These are phyloP conservation scores for Coccomyxa sp. DNA, from an alignment of 139 green algal genomes.

Conservation along the genomic window DNA sequence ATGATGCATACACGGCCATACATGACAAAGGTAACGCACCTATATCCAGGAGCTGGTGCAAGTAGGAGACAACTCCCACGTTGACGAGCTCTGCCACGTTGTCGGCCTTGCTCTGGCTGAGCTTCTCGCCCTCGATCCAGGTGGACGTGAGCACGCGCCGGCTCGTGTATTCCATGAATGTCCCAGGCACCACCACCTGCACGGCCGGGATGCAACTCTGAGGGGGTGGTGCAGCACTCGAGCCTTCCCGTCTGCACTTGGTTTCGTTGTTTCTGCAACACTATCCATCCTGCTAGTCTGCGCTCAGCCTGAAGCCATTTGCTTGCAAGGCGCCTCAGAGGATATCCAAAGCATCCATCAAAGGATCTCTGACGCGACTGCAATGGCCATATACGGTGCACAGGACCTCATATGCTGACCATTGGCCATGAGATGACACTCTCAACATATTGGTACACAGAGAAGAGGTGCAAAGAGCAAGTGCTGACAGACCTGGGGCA, in stretches of 20 bases:
- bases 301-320: too few relatives aligned
- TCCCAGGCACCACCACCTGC: slow-evolving; percentile 91
- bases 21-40: too few relatives aligned
- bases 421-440: neutral
- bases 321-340: too few relatives aligned
- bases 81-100: slow-evolving; percentile 94
- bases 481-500: slow-evolving; percentile 84
- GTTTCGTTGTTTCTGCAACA: too few relatives aligned
- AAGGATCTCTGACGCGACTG: too few relatives aligned
- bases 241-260: too few relatives aligned
- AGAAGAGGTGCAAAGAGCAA: too few relatives aligned
- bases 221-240: too few relatives aligned
- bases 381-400: too few relatives aligned
- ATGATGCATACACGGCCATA: slow-evolving; percentile 38
- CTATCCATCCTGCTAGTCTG: too few relatives aligned
- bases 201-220: neutral
- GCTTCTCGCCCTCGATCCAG: slow-evolving; percentile 85
- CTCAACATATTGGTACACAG: neutral
- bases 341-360: too few relatives aligned
- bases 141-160: slow-evolving; percentile 79
- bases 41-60: slow-evolving; percentile 97
- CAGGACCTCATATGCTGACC: neutral
- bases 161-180: slow-evolving; percentile 78
- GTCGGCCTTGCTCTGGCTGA: slow-evolving; percentile 72
- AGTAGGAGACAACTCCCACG: slow-evolving; percentile 96